Conservation (phyloP, 1,284 basidiomycete species). For the Hemileia vastatrix region DNA sequence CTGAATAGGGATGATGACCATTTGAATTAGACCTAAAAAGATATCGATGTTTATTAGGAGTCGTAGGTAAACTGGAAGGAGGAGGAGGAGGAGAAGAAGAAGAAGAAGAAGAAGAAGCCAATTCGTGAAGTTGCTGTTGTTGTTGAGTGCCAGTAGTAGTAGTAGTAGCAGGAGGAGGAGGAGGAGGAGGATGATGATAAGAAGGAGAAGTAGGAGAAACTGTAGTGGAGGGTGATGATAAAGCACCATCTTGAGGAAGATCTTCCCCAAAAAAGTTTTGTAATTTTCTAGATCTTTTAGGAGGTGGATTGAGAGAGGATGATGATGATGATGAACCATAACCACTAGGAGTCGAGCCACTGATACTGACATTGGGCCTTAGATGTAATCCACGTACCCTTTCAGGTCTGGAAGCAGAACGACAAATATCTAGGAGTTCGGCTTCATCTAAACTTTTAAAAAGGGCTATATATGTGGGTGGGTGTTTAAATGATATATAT, state of each 20-base stretch:
- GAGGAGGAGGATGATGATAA: slow-evolving; percentile 28
- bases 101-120: neutral
- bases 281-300: slow-evolving; percentile 44
- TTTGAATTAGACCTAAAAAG: no score
- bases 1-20: no score
- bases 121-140: slow-evolving; percentile 19
- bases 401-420: slow-evolving; percentile 63
- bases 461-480: no score
- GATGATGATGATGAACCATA: slow-evolving; percentile 35
- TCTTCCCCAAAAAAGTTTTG: slow-evolving; percentile 55
- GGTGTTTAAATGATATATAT: no score
- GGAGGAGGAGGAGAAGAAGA: slow-evolving; percentile 18
- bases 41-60: slow-evolving; percentile 11
- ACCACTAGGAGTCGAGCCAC: no score
- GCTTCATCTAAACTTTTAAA: slow-evolving; percentile 66
- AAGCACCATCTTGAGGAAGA: slow-evolving; percentile 41
- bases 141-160: slow-evolving; percentile 13
- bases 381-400: slow-evolving; percentile 75
- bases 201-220: slow-evolving; percentile 43
- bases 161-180: slow-evolving; percentile 1
- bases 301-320: slow-evolving; percentile 26
- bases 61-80: slow-evolving; percentile 25
- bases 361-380: no score
- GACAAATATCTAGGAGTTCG: slow-evolving; percentile 74
- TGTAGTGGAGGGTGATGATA: slow-evolving; percentile 30